Conservation (phyloP, 2,329 filamentous ascomycete species). For the Venturia asperata region DNA sequence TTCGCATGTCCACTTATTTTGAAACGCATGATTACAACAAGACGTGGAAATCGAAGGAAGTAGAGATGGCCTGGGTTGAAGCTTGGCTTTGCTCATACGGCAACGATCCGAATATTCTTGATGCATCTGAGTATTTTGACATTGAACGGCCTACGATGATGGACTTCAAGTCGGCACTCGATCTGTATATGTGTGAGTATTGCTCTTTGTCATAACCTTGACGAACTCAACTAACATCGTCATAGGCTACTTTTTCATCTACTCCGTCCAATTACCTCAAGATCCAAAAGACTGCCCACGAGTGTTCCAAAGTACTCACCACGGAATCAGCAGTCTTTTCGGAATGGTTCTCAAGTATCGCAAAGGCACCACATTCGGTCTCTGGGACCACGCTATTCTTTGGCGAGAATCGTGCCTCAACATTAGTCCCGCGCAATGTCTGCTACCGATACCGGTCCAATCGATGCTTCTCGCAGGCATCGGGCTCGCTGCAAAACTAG, state of each 20-base stretch:
- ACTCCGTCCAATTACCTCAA: constrained; percentile 40
- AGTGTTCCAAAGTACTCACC: constrained; percentile 51
- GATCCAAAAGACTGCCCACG: constrained; percentile 43
- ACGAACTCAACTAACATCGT: neutral
- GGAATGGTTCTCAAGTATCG: constrained; percentile 51
- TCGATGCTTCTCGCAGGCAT: constrained; percentile 24
- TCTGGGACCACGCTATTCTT: constrained; percentile 53
- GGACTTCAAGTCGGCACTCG: constrained; percentile 30
- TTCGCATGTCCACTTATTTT: constrained; percentile 45
- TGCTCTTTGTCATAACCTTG: neutral
- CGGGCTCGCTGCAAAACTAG: constrained; percentile 23
- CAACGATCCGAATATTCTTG: constrained; percentile 32
- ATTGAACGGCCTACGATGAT: constrained; percentile 30
- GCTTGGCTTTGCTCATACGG: constrained; percentile 40
- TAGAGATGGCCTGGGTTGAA: constrained; percentile 41
- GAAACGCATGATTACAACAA: constrained; percentile 44
- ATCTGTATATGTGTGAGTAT: constrained; percentile 30
- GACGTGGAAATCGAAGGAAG: constrained; percentile 41
- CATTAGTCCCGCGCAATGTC: constrained; percentile 22
- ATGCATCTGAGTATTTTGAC: constrained; percentile 27
- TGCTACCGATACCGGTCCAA: constrained; percentile 23
- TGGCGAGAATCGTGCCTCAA: constrained; percentile 41
- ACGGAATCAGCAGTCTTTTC: constrained; percentile 49
- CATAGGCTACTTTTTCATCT: constrained; percentile 39
- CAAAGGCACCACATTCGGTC: constrained; percentile 46